These are phyloP conservation scores for Porphyra umbilicalis DNA, from an alignment of 31 red algal genomes.

Conservation along the genomic window DNA sequence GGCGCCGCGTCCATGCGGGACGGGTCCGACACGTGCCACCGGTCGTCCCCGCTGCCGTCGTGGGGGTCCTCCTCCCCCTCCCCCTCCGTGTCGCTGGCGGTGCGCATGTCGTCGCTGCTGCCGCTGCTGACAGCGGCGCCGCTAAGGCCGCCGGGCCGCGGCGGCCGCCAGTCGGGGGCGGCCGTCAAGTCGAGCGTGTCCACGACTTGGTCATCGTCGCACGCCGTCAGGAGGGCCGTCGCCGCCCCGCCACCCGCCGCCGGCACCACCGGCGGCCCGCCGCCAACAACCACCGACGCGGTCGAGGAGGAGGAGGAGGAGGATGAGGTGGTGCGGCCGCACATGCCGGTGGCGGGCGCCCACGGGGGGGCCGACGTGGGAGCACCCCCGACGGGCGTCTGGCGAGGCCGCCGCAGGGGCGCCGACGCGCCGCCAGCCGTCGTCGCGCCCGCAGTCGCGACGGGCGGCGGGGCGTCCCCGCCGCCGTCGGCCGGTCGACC, in stretches of 20 bases:
- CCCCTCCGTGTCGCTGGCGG: background rate
- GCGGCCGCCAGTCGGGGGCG: background rate
- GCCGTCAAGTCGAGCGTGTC: background rate
- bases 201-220: background rate
- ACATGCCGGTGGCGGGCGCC: background rate
- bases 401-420: background rate
- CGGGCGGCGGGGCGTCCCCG: background rate
- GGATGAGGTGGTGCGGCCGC: background rate
- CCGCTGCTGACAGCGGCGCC: too few relatives aligned
- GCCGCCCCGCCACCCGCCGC: background rate
- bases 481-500: background rate
- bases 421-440: background rate
- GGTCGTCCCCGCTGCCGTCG: background rate
- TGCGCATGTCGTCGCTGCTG: background rate
- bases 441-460: background rate
- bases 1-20: background rate
- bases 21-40: background rate
- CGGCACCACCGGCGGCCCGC: background rate
- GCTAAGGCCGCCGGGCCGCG: background rate
- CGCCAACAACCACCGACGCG: background rate
- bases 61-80: background rate
- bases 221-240: background rate
- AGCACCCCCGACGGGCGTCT: background rate
- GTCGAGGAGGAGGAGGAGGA: background rate
- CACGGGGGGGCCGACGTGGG: background rate